Evolutionary conservation across 2,329 filamentous ascomycete genomes (phyloP), one percentile per base, ranked within the genome.

Genomic region (Eurotiales sp.): DNA sequence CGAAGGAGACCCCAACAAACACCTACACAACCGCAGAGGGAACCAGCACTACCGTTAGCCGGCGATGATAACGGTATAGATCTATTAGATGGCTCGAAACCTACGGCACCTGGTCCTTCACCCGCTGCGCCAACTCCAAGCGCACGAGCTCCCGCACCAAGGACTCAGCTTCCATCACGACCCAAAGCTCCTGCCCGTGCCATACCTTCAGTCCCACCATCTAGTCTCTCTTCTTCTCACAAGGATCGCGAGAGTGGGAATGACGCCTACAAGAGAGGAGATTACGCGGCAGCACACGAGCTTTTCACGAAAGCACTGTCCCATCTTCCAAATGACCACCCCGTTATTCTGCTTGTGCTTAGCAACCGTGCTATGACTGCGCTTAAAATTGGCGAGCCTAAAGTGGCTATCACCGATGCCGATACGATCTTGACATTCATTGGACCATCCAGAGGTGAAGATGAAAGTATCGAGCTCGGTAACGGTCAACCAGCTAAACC

Each of bases 341-440:
- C 92, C 0, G 77, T 97, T 21, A 83, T 83, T 15, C 93, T 97
- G 53, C 77, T 97, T n/a, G 80, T 97, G 6, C 82, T 95, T 19
- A 92, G 88, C 61, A 99, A 99, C 66, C 88, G 90, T 48, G 88
- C 93, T 3, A 77, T 97, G 57, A 96, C 92, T 0, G 86, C 87
- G 3, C 77, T 97, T 51, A 97, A 97, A 70, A 92, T 87, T 0
- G 93, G 93, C 42, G 90, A 95, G 60, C 88, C 92, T 0, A 96
- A 95, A 68, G 82, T 86, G 52, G 90, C 92, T 1, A 84, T 97
- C 15, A 76, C 80, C 1, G 92, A 99, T 66, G 88, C 91, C 8
- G 90, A 97, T 62, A 78, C 81, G 2, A 90, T 90, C 0, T 74
- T 99, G 17, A 75, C 77, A 12, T 75, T 96, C 36, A 96, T 99